phyloP scores from a whole-genome alignment of 345 rosid species.

The Camelina laxa region DNA sequence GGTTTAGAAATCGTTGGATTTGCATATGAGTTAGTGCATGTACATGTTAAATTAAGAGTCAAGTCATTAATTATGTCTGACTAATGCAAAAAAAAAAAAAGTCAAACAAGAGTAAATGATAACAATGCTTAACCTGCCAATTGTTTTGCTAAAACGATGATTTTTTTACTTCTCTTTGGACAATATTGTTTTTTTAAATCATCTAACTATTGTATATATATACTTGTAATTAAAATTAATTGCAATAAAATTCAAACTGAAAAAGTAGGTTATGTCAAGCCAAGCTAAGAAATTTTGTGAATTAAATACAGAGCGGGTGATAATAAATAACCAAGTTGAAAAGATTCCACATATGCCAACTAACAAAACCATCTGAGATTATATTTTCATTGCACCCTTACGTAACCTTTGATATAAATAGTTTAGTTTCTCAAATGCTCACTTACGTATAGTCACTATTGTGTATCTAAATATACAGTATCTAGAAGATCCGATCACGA shows the following conservation, averaged over 20 bases:
- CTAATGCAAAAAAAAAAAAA: slow-evolving; percentile 20
- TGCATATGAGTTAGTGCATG: slow-evolving; percentile 42
- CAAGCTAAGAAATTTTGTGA: neutral
- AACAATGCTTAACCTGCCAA: slow-evolving; percentile 2
- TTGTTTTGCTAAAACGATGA: neutral
- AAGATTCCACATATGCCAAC: slow-evolving; percentile 35
- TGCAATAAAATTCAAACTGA: neutral
- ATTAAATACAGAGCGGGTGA: slow-evolving; percentile 17
- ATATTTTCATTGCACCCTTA: neutral
- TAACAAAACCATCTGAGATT: slow-evolving; percentile 34
- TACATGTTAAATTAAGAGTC: slow-evolving; percentile 23
- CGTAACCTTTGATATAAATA: slow-evolving; percentile 6
- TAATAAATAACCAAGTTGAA: slow-evolving; percentile 30
- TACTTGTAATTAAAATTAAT: neutral
- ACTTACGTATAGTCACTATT: neutral
- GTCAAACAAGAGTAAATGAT: slow-evolving; percentile 27
- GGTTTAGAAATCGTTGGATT: slow-evolving; percentile 24
- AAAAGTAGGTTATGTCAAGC: slow-evolving; percentile 5
- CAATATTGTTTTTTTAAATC: neutral
- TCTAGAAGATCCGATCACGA: slow-evolving; percentile 9
- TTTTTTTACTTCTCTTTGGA: neutral
- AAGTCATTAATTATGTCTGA: slow-evolving; percentile 30
- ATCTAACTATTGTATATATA: neutral
- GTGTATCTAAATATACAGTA: neutral
- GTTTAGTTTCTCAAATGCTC: neutral